Base-by-base conservation (phyloP, 306 rosid species). In the Boehmeria nivea region DNA sequence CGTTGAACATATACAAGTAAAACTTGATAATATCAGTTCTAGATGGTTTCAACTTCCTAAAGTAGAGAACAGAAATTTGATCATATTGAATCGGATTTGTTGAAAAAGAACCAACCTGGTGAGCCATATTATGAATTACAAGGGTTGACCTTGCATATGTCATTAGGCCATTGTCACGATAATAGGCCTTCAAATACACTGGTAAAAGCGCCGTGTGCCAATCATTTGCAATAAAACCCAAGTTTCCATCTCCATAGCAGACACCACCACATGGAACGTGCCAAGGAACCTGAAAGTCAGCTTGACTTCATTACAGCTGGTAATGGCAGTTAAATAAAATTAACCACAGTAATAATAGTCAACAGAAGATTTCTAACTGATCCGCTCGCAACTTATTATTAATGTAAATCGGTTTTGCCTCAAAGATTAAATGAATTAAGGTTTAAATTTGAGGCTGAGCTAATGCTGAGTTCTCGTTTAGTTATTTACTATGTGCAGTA, bases 181-280 rank as follows among this genome's bases (percentile, higher is more conserved):
- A 93, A 71, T 81, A 77, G 2, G 96, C 95, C 65, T 87, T 93
- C 67, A 93, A 75, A 73, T 87, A 93, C 60, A 87, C 95, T 2
- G 99, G 99, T 36, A 93, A 75, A 81, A 93, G 65, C 27, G 99
- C 94, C 36, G 96, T 83, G 72, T 93, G 96, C 99, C 99, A 93
- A 71, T 93, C 99, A 73, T 93, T 93, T 58, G 89, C 96, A 49
- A 93, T 83, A 70, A 85, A 93, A 57, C 42, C 99, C 80, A 93
- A 75, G 83, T 93, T 93, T 58, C 96, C 99, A 73, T 93, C 99
- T 68, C 99, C 99, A 73, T 93, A 93, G 82, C 93, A 83, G 60
- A 72, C 57, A 28, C 96, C 99, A 23, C 99, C 99, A 51, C 99
- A 93, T 17, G 96, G 99, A 59, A 87, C 89, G 70, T 83, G 23